Conservation (phyloP, 257 asterid species). For the Solanum chilense region DNA sequence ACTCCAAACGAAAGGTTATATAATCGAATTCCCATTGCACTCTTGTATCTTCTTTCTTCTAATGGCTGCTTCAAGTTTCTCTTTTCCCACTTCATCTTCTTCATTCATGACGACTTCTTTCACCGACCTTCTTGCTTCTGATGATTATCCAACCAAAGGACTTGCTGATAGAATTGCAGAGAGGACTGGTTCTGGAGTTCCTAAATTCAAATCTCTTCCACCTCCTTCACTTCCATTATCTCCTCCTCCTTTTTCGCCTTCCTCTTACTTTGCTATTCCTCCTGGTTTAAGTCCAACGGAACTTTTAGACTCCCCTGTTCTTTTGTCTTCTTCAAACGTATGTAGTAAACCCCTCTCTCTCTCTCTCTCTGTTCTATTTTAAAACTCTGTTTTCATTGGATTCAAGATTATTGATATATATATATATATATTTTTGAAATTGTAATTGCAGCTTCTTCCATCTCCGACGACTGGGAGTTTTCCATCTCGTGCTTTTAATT, state of each 20-base stretch:
- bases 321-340: conserved; percentile 44
- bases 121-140: conserved; percentile 48
- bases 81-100: conserved; percentile 2
- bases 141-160: conserved; percentile 26
- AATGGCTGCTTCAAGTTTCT: conserved; percentile 28
- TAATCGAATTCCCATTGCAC: neutral
- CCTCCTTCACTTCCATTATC: conserved; percentile 79
- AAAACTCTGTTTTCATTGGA: neutral
- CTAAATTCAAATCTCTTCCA: conserved; percentile 68
- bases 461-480: conserved; percentile 86
- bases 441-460: conserved; percentile 53
- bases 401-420: neutral
- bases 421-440: neutral
- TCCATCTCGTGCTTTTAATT: conserved; percentile 35
- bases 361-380: neutral
- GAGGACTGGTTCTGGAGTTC: conserved; percentile 59
- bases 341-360: neutral
- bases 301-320: conserved; percentile 79
- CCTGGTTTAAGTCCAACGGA: conserved; percentile 76
- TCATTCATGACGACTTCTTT: conserved; percentile 39
- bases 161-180: conserved; percentile 53
- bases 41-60: neutral
- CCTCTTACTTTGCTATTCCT: conserved; percentile 74
- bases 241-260: conserved; percentile 57
- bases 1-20: neutral